Evolutionary conservation across 306 rosid genomes (phyloP).

Genomic region (Vigna nakashimae): DNA sequence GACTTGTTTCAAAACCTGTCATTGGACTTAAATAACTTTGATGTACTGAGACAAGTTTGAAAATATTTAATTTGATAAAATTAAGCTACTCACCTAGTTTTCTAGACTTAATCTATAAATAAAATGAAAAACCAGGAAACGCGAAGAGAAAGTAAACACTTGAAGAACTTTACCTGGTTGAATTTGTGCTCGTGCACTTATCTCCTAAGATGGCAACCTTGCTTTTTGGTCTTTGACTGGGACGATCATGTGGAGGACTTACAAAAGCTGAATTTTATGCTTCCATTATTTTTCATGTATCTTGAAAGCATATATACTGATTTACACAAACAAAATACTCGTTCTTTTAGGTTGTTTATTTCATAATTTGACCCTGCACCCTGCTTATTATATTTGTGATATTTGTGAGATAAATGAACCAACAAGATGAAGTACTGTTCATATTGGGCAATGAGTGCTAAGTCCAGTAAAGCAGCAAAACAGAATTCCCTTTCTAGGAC

Average conservation of each 20-base stretch:
- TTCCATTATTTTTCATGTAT: neutral
- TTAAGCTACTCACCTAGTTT: conserved; percentile 9
- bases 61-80: conserved; percentile 25
- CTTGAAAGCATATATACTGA: conserved; percentile 6
- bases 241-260: conserved; percentile 10
- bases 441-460: conserved; percentile 12
- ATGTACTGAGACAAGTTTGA: conserved; percentile 4
- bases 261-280: conserved; percentile 9
- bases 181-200: neutral
- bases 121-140: conserved; percentile 30
- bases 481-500: conserved; percentile 5
- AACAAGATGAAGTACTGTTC: conserved; percentile 27
- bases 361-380: conserved; percentile 5
- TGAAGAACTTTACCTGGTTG: conserved; percentile 33
- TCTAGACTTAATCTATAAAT: conserved; percentile 28
- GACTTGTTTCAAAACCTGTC: neutral
- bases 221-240: conserved; percentile 11
- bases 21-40: neutral
- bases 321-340: conserved; percentile 4
- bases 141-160: conserved; percentile 19
- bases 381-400: conserved; percentile 28
- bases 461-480: conserved; percentile 34
- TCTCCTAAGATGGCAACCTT: conserved; percentile 1
- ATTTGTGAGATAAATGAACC: conserved; percentile 35
- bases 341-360: conserved; percentile 27